Evolutionary conservation across 2,329 filamentous ascomycete genomes (phyloP).

Genomic region (Fusarium torreyae): DNA sequence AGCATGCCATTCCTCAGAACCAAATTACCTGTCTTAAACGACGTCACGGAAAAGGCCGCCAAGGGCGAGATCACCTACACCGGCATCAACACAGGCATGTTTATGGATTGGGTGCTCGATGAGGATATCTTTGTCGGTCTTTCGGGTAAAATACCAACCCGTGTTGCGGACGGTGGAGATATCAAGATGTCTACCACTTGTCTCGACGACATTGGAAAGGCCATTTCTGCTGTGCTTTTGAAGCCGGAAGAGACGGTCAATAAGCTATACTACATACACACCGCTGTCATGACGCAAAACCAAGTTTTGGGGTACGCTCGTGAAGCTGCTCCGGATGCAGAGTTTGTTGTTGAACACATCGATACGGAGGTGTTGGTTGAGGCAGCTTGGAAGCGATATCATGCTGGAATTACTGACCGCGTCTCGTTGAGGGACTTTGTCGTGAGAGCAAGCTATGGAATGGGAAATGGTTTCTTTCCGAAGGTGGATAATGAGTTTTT

Average conservation of each 20-base stretch:
- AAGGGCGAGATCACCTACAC: constrained; percentile 15
- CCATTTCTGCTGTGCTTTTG: not conserved
- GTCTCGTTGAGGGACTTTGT: constrained; percentile 2
- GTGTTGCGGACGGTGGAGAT: not conserved
- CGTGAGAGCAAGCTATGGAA: constrained; percentile 1
- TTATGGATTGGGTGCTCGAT: constrained; percentile 19
- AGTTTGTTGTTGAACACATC: not conserved
- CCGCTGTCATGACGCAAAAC: constrained; percentile 22
- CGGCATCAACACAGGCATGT: constrained; percentile 18
- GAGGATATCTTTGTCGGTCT: constrained; percentile 15
- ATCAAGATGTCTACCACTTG: constrained; percentile 6
- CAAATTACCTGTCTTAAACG: constrained; percentile 2
- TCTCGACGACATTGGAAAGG: constrained; percentile 5
- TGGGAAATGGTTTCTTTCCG: not conserved
- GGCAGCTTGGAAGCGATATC: constrained; percentile 17
- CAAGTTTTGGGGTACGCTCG: constrained; percentile 2
- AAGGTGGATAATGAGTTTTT: constrained; percentile 1
- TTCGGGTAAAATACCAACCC: not conserved
- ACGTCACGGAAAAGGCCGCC: not conserved
- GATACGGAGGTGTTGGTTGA: not conserved
- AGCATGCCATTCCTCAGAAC: constrained; percentile 21
- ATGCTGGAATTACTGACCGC: not conserved
- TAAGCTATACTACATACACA: constrained; percentile 2
- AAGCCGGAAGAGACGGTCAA: not conserved
- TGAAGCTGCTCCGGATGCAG: not conserved